phyloP scores from a whole-genome alignment of 2,329 filamentous ascomycete genomes.

The Grosmannia penicillata region DNA sequence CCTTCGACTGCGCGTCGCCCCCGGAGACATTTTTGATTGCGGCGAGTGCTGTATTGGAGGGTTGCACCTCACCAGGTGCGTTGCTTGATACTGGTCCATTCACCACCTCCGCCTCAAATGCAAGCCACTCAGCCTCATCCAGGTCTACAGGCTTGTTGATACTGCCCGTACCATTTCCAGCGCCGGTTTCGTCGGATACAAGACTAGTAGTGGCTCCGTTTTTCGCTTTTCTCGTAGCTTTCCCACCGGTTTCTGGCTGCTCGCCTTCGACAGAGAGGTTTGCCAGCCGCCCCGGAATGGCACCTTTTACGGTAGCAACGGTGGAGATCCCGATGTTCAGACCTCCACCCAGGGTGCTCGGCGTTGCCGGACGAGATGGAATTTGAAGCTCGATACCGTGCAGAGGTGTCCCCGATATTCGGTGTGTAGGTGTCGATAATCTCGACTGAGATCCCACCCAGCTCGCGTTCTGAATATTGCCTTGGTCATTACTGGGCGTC shows the following conservation, averaged over 20 bases:
- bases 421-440: conserved; percentile 28
- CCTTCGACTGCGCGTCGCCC: background rate
- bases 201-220: too few relatives aligned
- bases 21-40: background rate
- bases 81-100: conserved; percentile 35
- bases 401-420: conserved; percentile 35
- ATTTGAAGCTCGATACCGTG: conserved; percentile 47
- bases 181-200: too few relatives aligned
- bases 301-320: background rate
- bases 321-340: background rate
- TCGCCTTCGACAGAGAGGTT: too few relatives aligned
- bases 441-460: conserved; percentile 5
- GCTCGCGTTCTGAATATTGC: too few relatives aligned
- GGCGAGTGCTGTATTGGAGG: background rate
- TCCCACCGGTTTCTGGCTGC: too few relatives aligned
- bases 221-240: too few relatives aligned
- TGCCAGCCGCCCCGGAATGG: too few relatives aligned
- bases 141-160: conserved; percentile 22
- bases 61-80: too few relatives aligned
- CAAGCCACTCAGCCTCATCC: conserved; percentile 73
- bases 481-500: too few relatives aligned
- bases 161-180: background rate
- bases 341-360: conserved; percentile 19
- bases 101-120: conserved; percentile 60
- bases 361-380: conserved; percentile 48